A percentile compares a stretch with the other conserved stretches of the same genome.
Conservation (phyloP, 441 rosid species). For the Populus hybrid region DNA sequence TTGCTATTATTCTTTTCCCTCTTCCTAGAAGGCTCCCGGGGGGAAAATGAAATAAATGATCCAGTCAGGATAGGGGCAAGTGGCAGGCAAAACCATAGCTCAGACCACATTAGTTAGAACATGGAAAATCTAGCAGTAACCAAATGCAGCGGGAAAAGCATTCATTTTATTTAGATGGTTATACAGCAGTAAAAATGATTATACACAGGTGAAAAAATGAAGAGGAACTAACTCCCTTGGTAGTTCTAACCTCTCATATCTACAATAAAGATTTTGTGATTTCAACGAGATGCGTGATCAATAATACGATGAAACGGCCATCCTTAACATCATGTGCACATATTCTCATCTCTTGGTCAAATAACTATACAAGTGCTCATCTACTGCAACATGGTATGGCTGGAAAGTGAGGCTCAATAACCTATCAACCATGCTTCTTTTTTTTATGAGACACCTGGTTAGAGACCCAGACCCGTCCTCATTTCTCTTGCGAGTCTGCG, state of each 20-base stretch:
- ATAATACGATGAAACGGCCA: background rate
- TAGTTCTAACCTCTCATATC: constrained; percentile 24
- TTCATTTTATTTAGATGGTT: constrained; percentile 25
- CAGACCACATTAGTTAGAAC: background rate
- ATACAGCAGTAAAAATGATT: constrained; percentile 18
- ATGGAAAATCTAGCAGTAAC: background rate
- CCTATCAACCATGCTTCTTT: background rate
- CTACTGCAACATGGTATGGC: background rate
- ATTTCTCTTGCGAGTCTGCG: constrained; percentile 29
- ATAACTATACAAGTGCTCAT: background rate
- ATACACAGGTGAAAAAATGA: constrained; percentile 21
- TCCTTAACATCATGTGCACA: background rate
- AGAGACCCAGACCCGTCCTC: constrained; percentile 2
- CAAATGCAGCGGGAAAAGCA: background rate
- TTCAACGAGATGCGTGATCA: background rate
- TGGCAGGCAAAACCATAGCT: background rate
- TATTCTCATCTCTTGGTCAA: background rate
- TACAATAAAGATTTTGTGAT: constrained; percentile 27
- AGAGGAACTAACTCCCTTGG: background rate
- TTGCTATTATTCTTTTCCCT: too few relatives aligned
- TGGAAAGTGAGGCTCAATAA: background rate
- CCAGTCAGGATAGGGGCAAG: background rate
- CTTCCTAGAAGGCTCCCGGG: too few relatives aligned
- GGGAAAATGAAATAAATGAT: background rate
- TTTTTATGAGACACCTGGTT: background rate